These are phyloP conservation scores for Datura wrightii DNA, from an alignment of 257 asterid genomes.

Conservation along the genomic window DNA sequence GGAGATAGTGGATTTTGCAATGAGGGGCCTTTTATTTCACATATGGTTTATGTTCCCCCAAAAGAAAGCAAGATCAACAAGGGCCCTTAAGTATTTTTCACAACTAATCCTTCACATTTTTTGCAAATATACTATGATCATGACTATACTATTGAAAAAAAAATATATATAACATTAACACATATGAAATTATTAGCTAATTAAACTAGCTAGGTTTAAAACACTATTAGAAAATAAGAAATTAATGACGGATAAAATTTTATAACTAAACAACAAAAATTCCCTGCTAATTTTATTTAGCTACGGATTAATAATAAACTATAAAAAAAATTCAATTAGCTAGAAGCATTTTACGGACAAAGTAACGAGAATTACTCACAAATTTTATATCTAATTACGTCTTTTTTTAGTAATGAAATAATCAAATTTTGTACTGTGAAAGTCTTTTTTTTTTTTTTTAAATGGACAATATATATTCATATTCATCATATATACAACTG, in stretches of 20 bases:
- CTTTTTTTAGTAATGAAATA: neutral
- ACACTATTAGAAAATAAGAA: too few species aligned
- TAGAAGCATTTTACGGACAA: too few species aligned
- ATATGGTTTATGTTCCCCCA: constrained; percentile 44
- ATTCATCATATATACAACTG: constrained; percentile 25
- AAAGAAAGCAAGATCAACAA: constrained; percentile 41
- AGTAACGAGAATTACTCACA: too few species aligned
- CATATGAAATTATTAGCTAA: neutral
- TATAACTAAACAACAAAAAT: too few species aligned
- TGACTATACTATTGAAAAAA: neutral
- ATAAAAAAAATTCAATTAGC: too few species aligned
- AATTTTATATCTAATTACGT: too few species aligned
- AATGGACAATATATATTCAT: neutral
- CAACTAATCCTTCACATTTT: neutral
- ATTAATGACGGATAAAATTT: too few species aligned
- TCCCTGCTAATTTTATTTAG: too few species aligned
- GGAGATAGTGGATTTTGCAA: constrained; percentile 39
- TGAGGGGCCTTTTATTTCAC: constrained; percentile 38
- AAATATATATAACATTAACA: too few species aligned
- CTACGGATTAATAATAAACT: too few species aligned
- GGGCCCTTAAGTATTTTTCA: constrained; percentile 28
- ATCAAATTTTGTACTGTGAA: neutral
- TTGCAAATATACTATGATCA: neutral
- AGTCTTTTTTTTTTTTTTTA: neutral
- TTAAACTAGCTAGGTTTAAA: neutral